Conservation (phyloP, 2,329 filamentous ascomycete genomes). For the Neurospora sp. region DNA sequence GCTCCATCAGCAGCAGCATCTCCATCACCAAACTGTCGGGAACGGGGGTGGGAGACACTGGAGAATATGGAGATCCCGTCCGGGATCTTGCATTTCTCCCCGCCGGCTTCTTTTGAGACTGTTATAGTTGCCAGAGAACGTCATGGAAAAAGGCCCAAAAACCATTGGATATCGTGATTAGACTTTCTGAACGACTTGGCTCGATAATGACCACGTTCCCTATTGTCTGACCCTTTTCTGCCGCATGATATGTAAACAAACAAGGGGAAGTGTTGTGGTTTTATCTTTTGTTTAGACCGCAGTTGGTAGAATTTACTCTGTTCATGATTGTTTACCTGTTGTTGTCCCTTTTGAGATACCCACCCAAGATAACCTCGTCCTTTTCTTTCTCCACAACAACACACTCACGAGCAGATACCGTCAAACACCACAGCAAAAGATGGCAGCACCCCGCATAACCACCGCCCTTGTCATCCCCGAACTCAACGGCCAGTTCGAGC, state of each 20-base stretch:
- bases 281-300: background rate
- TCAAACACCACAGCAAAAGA: background rate
- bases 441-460: slow-evolving; percentile 12
- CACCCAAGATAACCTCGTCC: background rate
- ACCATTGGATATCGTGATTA: background rate
- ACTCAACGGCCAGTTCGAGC: slow-evolving; percentile 15
- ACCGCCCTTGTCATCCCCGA: slow-evolving; percentile 16
- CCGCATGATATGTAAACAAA: background rate
- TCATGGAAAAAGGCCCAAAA: background rate
- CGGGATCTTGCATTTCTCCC: background rate
- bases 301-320: background rate
- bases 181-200: background rate
- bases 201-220: background rate
- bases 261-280: background rate
- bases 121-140: background rate
- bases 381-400: background rate
- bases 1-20: background rate
- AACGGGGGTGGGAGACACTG: background rate
- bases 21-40: background rate
- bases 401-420: too few relatives aligned
- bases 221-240: background rate
- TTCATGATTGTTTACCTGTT: background rate
- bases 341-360: background rate
- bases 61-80: background rate
- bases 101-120: background rate